phyloP scores from a whole-genome alignment of 306 rosid genomes.

The Leucaena leucocephala region DNA sequence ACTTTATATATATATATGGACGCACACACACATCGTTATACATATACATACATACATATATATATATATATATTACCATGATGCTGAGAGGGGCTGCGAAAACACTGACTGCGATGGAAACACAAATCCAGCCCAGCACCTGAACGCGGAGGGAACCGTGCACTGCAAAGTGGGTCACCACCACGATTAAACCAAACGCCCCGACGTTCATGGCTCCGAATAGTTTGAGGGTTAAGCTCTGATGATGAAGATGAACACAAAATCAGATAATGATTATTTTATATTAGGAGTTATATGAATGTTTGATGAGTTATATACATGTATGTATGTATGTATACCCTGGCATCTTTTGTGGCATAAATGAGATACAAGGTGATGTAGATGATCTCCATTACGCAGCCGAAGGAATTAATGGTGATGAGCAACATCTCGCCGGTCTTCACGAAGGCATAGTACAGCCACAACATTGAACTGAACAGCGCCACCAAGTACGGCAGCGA shows the following conservation, averaged over 20 bases:
- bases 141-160: conserved; percentile 45
- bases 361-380: conserved; percentile 61
- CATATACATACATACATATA: background rate
- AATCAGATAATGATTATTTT: background rate
- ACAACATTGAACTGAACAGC: conserved; percentile 76
- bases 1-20: too few relatives aligned
- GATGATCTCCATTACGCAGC: conserved; percentile 59
- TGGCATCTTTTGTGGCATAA: conserved; percentile 57
- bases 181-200: conserved; percentile 51
- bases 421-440: conserved; percentile 67
- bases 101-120: conserved; percentile 58
- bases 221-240: conserved; percentile 62
- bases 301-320: background rate
- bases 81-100: conserved; percentile 87
- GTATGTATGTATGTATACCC: conserved; percentile 46
- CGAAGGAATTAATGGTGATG: conserved; percentile 84
- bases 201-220: conserved; percentile 65
- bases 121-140: conserved; percentile 86
- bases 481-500: conserved; percentile 85
- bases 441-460: conserved; percentile 71
- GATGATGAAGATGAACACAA: background rate
- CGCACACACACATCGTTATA: too few relatives aligned
- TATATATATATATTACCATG: conserved; percentile 54
- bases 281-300: background rate
- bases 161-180: conserved; percentile 47